phyloP scores from a whole-genome alignment of 441 rosid species.

The Gossypium schwendimanii region DNA sequence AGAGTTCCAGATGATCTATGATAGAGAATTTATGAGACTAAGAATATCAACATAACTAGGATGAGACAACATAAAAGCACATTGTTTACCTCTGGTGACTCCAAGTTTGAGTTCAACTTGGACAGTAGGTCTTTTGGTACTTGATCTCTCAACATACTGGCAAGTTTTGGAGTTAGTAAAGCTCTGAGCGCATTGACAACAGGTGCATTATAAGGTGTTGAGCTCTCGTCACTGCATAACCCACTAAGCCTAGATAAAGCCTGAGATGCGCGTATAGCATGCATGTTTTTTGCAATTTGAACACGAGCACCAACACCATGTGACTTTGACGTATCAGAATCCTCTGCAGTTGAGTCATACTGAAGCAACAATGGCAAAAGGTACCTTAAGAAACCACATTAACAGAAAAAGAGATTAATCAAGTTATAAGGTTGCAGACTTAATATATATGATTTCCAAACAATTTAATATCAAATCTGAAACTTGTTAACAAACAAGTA shows the following conservation, averaged over 20 bases:
- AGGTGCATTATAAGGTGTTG: slow-evolving; percentile 66
- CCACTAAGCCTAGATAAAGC: slow-evolving; percentile 94
- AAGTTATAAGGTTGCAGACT: neutral
- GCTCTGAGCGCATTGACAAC: slow-evolving; percentile 71
- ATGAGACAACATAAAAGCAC: slow-evolving; percentile 9
- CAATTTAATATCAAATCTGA: neutral
- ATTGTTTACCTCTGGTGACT: slow-evolving; percentile 92
- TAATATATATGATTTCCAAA: neutral
- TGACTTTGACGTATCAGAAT: slow-evolving; percentile 63
- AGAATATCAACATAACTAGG: neutral
- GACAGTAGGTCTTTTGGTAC: slow-evolving; percentile 72
- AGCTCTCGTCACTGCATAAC: slow-evolving; percentile 55
- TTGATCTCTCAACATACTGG: slow-evolving; percentile 80
- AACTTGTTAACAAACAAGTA: neutral
- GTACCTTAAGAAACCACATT: slow-evolving; percentile 52
- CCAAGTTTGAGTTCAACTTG: slow-evolving; percentile 80
- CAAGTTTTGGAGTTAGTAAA: slow-evolving; percentile 93
- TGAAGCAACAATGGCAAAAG: slow-evolving; percentile 92
- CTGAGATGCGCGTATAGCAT: slow-evolving; percentile 81
- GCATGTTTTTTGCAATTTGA: slow-evolving; percentile 95
- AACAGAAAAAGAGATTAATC: slow-evolving; percentile 2
- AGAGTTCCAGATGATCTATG: slow-evolving; percentile 97
- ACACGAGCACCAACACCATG: slow-evolving; percentile 95
- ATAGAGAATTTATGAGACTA: slow-evolving; percentile 18
- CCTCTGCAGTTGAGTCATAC: slow-evolving; percentile 97